Evolutionary conservation across 2,329 filamentous ascomycete species (phyloP).

Genomic region (Xylariaceae sp.): DNA sequence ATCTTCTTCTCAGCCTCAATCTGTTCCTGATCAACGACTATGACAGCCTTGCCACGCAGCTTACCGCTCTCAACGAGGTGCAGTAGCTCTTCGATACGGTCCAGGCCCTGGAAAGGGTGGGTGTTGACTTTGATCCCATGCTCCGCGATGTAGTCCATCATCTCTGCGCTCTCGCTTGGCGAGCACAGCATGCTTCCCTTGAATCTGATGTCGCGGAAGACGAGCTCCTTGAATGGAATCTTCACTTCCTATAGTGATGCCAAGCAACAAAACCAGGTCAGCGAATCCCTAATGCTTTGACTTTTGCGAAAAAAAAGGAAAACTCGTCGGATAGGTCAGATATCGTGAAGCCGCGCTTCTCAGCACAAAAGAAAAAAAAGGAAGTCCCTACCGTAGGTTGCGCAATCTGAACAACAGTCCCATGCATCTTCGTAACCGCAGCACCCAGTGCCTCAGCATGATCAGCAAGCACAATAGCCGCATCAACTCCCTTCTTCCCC

Average conservation of each 20-base stretch:
- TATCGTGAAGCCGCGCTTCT: too few relatives aligned
- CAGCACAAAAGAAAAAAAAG: too few relatives aligned
- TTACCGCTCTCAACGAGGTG: conserved; percentile 48
- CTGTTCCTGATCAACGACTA: conserved; percentile 46
- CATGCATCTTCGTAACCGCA: conserved; percentile 57
- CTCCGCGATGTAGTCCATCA: conserved; percentile 45
- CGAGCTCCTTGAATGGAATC: conserved; percentile 55
- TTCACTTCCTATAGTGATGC: conserved; percentile 36
- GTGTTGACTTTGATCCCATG: conserved; percentile 46
- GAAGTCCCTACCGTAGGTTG: too few relatives aligned
- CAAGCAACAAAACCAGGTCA: background rate
- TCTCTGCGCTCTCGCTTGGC: conserved; percentile 40
- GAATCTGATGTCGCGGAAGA: conserved; percentile 26
- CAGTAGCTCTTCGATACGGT: conserved; percentile 48
- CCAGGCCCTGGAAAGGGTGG: conserved; percentile 48
- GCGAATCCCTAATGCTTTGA: conserved; percentile 35
- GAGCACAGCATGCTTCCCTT: conserved; percentile 38
- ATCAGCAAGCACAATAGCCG: conserved; percentile 48
- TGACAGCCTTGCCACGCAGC: conserved; percentile 51
- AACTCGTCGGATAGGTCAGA: too few relatives aligned
- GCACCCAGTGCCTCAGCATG: conserved; percentile 45
- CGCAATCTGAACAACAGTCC: conserved; percentile 53
- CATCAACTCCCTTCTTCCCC: conserved; percentile 47
- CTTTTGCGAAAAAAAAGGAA: too few relatives aligned
- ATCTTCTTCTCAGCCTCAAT: conserved; percentile 24